phyloP scores from a whole-genome alignment of 2,329 filamentous ascomycete genomes.

The Fusarium albidum region DNA sequence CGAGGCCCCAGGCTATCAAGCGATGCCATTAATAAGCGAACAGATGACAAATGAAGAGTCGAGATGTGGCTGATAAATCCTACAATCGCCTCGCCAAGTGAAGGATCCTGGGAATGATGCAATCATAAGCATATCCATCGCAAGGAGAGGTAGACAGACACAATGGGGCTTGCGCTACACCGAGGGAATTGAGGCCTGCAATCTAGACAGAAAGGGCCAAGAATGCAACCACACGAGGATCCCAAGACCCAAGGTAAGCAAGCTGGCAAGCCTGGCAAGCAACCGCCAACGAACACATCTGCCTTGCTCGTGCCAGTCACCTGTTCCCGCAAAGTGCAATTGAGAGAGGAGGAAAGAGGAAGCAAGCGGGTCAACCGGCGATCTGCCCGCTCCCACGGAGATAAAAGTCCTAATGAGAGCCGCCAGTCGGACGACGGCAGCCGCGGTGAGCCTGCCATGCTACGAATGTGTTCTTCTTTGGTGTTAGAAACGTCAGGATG shows the following conservation, averaged over 20 bases:
- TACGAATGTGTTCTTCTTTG: too few relatives aligned
- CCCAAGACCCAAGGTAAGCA: too few relatives aligned
- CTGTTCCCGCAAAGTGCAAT: background rate
- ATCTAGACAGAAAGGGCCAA: background rate
- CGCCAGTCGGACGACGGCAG: slow-evolving; percentile 12
- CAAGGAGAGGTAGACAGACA: background rate
- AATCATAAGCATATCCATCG: background rate
- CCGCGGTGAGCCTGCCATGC: slow-evolving; percentile 9
- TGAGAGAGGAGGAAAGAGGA: slow-evolving; percentile 4
- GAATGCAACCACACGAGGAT: slow-evolving; percentile 13
- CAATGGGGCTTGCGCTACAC: slow-evolving; percentile 7
- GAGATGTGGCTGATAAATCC: background rate
- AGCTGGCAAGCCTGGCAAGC: too few relatives aligned
- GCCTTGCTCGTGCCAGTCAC: background rate
- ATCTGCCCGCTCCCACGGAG: slow-evolving; percentile 24
- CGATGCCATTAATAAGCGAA: slow-evolving; percentile 25
- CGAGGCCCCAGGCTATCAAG: background rate
- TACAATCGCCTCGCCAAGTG: background rate
- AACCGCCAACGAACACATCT: background rate
- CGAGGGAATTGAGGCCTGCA: slow-evolving; percentile 8
- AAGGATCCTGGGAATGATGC: background rate
- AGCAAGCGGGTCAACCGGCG: slow-evolving; percentile 19
- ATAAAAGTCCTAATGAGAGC: slow-evolving; percentile 6
- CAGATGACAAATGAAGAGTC: slow-evolving; percentile 22
- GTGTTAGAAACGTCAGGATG: too few relatives aligned